Conservation (phyloP, 148 eudicot species). For the Pouteria glomerata region DNA sequence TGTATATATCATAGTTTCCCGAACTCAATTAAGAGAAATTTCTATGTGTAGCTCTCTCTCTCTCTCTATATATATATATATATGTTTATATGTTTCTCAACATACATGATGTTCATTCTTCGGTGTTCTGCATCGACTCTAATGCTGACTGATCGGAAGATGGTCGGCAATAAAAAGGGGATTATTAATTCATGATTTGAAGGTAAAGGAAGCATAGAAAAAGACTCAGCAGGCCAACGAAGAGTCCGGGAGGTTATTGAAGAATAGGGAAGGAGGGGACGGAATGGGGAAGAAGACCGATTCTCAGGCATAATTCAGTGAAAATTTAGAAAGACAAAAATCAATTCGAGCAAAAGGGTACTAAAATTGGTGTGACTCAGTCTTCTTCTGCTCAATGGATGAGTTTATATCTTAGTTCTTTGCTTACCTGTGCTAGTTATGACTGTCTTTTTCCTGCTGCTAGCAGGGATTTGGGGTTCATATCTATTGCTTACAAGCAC, state of each 20-base stretch:
- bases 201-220: constrained; percentile 56
- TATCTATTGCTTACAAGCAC: not conserved
- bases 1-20: too few species aligned
- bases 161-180: too few species aligned
- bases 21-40: too few species aligned
- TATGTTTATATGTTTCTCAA: too few species aligned
- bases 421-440: not conserved
- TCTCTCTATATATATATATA: too few species aligned
- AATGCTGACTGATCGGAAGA: too few species aligned
- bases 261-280: constrained; percentile 25
- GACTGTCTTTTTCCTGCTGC: not conserved
- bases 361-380: not conserved
- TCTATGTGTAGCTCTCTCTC: too few species aligned
- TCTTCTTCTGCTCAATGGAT: too few species aligned
- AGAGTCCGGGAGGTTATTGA: constrained; percentile 29
- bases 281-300: constrained; percentile 28
- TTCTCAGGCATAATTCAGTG: constrained; percentile 9
- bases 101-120: too few species aligned
- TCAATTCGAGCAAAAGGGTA: not conserved
- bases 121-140: too few species aligned
- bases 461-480: not conserved
- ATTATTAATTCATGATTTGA: constrained; percentile 55
- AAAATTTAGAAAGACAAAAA: not conserved
- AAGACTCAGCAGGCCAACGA: constrained; percentile 31
- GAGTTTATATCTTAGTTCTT: not conserved